These are phyloP conservation scores for Daldinia sp. DNA, from an alignment of 2,329 filamentous ascomycete genomes.

Conservation along the genomic window DNA sequence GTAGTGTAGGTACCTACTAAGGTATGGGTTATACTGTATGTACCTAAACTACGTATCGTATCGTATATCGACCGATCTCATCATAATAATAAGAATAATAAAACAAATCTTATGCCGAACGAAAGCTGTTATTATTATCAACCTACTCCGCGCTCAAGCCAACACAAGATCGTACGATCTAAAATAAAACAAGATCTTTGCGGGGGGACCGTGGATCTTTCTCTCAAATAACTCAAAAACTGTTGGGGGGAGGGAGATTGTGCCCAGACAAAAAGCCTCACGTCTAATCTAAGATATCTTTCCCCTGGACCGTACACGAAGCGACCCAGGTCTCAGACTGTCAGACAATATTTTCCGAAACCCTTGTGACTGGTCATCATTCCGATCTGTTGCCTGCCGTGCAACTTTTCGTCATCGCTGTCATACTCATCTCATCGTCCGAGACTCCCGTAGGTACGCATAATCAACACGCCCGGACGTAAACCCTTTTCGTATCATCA, in stretches of 20 bases:
- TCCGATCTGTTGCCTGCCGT: slow-evolving; percentile 38
- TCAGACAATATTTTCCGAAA: slow-evolving; percentile 41
- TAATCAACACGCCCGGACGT: slow-evolving; percentile 18
- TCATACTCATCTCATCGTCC: slow-evolving; percentile 22
- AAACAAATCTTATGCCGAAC: slow-evolving; percentile 22
- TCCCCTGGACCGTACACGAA: slow-evolving; percentile 27
- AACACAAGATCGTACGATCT: slow-evolving; percentile 35
- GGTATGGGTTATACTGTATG: too few species aligned
- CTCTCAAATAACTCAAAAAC: slow-evolving; percentile 15
- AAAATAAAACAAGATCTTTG: slow-evolving; percentile 22
- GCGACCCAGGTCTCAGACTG: slow-evolving; percentile 32
- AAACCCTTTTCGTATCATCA: slow-evolving; percentile 16
- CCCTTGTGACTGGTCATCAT: slow-evolving; percentile 31
- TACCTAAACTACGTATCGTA: neutral
- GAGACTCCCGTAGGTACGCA: slow-evolving; percentile 2
- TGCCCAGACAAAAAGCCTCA: slow-evolving; percentile 27
- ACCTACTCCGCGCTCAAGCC: slow-evolving; percentile 19
- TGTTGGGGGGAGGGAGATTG: slow-evolving; percentile 20
- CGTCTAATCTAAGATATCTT: slow-evolving; percentile 34
- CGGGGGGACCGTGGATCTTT: slow-evolving; percentile 12
- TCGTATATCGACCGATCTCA: slow-evolving; percentile 28
- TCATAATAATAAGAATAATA: neutral
- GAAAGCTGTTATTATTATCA: slow-evolving; percentile 31
- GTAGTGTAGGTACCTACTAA: too few species aligned
- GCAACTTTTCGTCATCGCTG: slow-evolving; percentile 36